Conservation (phyloP, 495 filamentous ascomycete genomes). For the Saxophila tyrrhenica region DNA sequence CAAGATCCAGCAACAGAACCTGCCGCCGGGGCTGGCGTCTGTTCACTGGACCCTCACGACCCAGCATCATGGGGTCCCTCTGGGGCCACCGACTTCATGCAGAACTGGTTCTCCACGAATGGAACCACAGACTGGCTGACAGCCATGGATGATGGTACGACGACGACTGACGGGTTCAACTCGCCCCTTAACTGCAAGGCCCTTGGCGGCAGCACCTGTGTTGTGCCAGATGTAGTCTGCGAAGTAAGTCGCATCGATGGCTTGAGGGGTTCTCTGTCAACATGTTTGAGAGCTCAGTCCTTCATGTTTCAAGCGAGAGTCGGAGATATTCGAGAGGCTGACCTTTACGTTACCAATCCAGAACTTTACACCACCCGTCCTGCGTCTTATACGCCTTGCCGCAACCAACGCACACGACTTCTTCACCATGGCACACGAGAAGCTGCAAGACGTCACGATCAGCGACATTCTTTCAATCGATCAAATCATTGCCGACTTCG, state of each 20-base stretch:
- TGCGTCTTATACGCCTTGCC: neutral
- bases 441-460: neutral
- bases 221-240: neutral
- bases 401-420: neutral
- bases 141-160: neutral
- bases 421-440: neutral
- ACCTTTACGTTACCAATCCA: no score
- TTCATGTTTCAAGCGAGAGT: no score
- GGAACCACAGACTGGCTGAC: neutral
- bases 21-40: neutral
- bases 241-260: no score
- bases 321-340: no score
- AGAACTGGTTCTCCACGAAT: neutral
- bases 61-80: neutral
- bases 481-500: neutral
- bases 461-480: neutral
- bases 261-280: no score
- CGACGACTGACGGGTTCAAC: neutral
- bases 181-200: neutral
- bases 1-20: no score
- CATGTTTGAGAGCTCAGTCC: no score
- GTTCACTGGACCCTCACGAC: neutral
- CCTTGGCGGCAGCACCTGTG: neutral
- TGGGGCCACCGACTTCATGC: neutral
- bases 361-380: neutral